These are phyloP conservation scores for Parsonsia alboflavescens DNA, from an alignment of 257 asterid species.

Conservation along the genomic window DNA sequence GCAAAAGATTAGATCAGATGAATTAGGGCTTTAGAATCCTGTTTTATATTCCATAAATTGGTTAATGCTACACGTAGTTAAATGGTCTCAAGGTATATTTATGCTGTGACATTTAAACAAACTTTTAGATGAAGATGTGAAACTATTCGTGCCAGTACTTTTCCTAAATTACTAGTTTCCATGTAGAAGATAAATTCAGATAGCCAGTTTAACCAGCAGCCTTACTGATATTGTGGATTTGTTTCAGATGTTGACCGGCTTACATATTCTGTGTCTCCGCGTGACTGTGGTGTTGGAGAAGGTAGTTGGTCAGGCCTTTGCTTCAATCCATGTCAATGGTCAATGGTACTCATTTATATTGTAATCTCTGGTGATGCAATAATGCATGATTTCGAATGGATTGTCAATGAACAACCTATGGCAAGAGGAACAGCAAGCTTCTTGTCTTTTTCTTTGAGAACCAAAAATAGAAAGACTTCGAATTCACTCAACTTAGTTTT, in stretches of 20 bases:
- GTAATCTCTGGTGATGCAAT: not conserved
- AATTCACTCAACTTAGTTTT: slow-evolving; percentile 18
- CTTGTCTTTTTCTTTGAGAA: not conserved
- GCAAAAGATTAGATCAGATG: not conserved
- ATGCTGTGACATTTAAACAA: not conserved
- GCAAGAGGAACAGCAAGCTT: not conserved
- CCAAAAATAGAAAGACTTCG: not conserved
- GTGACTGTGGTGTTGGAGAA: slow-evolving; percentile 83
- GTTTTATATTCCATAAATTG: not conserved
- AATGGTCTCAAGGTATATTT: not conserved
- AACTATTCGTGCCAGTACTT: not conserved
- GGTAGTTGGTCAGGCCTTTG: slow-evolving; percentile 93
- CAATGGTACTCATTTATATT: slow-evolving; percentile 46
- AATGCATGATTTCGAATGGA: not conserved
- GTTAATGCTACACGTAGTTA: not conserved
- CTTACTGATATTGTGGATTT: slow-evolving; percentile 10
- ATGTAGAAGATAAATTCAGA: not conserved
- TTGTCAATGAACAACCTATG: not conserved
- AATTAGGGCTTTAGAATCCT: not conserved
- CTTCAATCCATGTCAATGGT: slow-evolving; percentile 70
- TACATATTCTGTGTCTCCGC: slow-evolving; percentile 75
- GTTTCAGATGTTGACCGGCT: slow-evolving; percentile 49
- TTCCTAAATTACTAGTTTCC: not conserved
- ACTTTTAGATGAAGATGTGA: not conserved
- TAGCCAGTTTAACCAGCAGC: not conserved